A percentile compares a stretch with the other conserved stretches of the same genome.
Conservation (phyloP, 805 yeast species). For the Brettanomyces naardenensis region DNA sequence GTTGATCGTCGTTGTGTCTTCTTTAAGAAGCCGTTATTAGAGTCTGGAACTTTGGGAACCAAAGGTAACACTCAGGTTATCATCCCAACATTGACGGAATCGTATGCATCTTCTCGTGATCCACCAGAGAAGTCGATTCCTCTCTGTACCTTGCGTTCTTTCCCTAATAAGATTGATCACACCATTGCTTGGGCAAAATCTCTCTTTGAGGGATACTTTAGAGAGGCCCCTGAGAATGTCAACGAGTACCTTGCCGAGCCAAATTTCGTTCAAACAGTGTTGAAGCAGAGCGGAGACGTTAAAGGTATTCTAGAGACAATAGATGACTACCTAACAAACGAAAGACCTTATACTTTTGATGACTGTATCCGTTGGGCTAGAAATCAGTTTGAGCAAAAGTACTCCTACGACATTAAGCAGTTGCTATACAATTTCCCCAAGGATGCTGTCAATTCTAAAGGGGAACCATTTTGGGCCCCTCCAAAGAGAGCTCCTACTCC, state of each 20-base stretch:
- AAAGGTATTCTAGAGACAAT: constrained; percentile 82
- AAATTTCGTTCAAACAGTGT: constrained; percentile 81
- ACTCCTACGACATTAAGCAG: constrained; percentile 80
- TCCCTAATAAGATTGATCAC: constrained; percentile 97
- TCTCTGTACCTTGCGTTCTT: constrained; percentile 90
- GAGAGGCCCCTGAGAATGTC: constrained; percentile 89
- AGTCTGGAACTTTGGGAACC: constrained; percentile 96
- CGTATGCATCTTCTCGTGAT: constrained; percentile 93
- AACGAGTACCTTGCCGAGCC: constrained; percentile 87
- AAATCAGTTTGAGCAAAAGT: constrained; percentile 77
- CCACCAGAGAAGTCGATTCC: constrained; percentile 99
- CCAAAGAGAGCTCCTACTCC: constrained; percentile 95
- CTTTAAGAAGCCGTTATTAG: constrained; percentile 82
- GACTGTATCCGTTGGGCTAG: constrained; percentile 97
- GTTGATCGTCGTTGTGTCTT: constrained; percentile 96
- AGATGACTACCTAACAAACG: constrained; percentile 53
- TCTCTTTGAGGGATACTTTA: constrained; percentile 84
- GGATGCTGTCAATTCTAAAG: constrained; percentile 84
- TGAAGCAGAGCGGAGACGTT: constrained; percentile 89
- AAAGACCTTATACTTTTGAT: constrained; percentile 84
- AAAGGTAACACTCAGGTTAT: constrained; percentile 98
- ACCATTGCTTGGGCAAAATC: constrained; percentile 99
- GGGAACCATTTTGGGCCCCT: constrained; percentile 96
- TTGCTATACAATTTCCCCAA: constrained; percentile 89
- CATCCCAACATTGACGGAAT: constrained; percentile 88